Evolutionary conservation across 1,284 basidiomycete species (phyloP).

Genomic region (Boletellus sp.): DNA sequence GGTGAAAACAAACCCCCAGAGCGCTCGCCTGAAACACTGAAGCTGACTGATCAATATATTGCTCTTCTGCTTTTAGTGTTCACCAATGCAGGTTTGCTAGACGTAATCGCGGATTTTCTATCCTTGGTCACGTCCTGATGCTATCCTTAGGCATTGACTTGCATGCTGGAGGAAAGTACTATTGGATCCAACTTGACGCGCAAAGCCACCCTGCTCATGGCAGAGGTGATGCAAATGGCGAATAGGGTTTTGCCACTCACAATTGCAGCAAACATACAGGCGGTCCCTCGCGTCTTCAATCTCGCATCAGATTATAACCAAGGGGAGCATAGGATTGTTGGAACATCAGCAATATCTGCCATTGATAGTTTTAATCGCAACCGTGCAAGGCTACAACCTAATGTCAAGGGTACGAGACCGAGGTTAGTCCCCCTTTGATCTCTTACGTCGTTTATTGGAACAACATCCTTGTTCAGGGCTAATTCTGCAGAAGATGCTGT

Average conservation of each 20-base stretch:
- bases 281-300: conserved; percentile 82
- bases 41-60: conserved; percentile 91
- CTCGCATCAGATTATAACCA: conserved; percentile 77
- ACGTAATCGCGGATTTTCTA: conserved; percentile 48
- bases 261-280: conserved; percentile 81
- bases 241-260: conserved; percentile 86
- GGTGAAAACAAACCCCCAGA: conserved; percentile 38
- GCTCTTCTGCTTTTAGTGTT: conserved; percentile 87
- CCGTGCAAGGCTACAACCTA: conserved; percentile 60
- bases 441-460: background rate
- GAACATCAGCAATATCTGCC: conserved; percentile 80
- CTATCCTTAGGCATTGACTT: conserved; percentile 68
- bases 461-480: conserved; percentile 46
- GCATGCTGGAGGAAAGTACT: conserved; percentile 77
- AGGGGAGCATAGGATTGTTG: conserved; percentile 75
- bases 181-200: conserved; percentile 69
- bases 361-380: conserved; percentile 93
- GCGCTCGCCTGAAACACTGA: conserved; percentile 61
- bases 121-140: conserved; percentile 3
- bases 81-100: conserved; percentile 82
- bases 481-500: conserved; percentile 87
- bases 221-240: conserved; percentile 85
- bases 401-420: conserved; percentile 53
- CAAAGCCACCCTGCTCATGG: conserved; percentile 91
- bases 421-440: conserved; percentile 39